phyloP scores from a whole-genome alignment of 805 yeast species.

The Ogataea glucozyma region DNA sequence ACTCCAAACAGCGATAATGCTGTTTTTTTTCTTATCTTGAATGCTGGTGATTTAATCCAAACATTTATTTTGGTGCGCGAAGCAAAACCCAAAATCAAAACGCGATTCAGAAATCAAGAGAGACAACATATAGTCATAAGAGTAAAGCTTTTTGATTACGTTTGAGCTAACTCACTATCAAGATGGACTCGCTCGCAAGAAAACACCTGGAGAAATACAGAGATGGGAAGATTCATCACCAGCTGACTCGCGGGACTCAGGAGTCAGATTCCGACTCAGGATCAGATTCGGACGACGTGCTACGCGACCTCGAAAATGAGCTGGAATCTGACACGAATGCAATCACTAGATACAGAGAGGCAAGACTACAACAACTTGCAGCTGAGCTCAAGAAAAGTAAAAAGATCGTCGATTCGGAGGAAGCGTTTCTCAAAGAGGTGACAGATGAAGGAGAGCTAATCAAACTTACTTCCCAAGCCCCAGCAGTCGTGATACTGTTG shows the following conservation, averaged over 20 bases:
- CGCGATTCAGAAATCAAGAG: not conserved
- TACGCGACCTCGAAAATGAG: constrained; percentile 52
- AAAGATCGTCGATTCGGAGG: constrained; percentile 33
- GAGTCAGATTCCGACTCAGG: constrained; percentile 23
- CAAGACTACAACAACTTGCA: constrained; percentile 58
- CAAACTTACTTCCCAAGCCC: constrained; percentile 45
- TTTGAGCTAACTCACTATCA: not conserved
- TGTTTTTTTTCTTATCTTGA: too few relatives aligned
- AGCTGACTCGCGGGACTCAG: constrained; percentile 26
- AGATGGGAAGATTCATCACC: constrained; percentile 26
- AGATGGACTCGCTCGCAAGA: constrained; percentile 13
- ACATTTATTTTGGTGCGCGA: too few relatives aligned
- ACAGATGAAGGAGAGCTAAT: constrained; percentile 58
- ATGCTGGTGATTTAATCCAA: too few relatives aligned
- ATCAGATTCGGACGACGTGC: constrained; percentile 37
- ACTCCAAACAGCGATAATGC: too few relatives aligned
- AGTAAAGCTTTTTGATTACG: too few relatives aligned
- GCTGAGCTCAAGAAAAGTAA: constrained; percentile 41
- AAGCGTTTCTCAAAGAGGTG: constrained; percentile 43
- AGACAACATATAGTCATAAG: too few relatives aligned
- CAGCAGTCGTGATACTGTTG: constrained; percentile 58
- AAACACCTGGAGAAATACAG: constrained; percentile 47
- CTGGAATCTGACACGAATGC: constrained; percentile 46
- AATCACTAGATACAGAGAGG: constrained; percentile 58
- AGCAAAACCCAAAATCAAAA: too few relatives aligned